A percentile compares a stretch with the other conserved stretches of the same genome.
Conservation (phyloP, 371 early-diverging fungal species). For the Choanephora cucurbitarum region DNA sequence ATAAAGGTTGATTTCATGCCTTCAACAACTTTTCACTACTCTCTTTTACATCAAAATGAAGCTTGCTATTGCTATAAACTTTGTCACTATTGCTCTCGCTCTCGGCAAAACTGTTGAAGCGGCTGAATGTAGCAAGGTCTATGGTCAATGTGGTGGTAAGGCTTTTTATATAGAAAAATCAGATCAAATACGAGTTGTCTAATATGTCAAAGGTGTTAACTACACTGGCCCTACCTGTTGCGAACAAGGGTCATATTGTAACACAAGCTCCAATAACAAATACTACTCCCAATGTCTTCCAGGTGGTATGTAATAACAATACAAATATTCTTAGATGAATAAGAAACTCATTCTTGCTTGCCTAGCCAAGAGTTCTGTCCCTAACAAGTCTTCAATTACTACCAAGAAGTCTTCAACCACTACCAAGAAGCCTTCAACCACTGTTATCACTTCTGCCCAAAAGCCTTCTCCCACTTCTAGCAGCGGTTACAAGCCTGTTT, state of each 20-base stretch:
- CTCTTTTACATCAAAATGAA: background rate
- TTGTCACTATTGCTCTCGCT: constrained; percentile 7
- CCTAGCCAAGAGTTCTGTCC: background rate
- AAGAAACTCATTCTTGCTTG: background rate
- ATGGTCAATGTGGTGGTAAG: constrained; percentile 39
- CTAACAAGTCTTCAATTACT: too few relatives aligned
- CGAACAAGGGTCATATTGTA: constrained; percentile 32
- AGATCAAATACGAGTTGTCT: too few relatives aligned
- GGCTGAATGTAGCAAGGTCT: constrained; percentile 22
- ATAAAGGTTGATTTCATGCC: too few relatives aligned
- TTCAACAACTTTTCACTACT: too few relatives aligned
- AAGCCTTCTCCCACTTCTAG: constrained; percentile 9
- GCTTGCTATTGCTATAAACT: constrained; percentile 5
- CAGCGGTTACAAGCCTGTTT: constrained; percentile 17
- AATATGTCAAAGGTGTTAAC: constrained; percentile 16
- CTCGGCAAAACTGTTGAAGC: constrained; percentile 3
- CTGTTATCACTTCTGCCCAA: background rate
- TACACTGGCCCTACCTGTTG: constrained; percentile 42
- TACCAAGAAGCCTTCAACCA: too few relatives aligned
- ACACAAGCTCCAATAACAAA: constrained; percentile 18
- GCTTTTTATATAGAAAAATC: background rate
- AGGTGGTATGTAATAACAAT: background rate
- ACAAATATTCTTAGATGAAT: background rate
- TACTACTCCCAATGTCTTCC: constrained; percentile 45
- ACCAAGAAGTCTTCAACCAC: too few relatives aligned